Evolutionary conservation across 2,329 filamentous ascomycete species (phyloP), one percentile per base, ranked within the genome.

Genomic region (Scedosporium dehoogii): DNA sequence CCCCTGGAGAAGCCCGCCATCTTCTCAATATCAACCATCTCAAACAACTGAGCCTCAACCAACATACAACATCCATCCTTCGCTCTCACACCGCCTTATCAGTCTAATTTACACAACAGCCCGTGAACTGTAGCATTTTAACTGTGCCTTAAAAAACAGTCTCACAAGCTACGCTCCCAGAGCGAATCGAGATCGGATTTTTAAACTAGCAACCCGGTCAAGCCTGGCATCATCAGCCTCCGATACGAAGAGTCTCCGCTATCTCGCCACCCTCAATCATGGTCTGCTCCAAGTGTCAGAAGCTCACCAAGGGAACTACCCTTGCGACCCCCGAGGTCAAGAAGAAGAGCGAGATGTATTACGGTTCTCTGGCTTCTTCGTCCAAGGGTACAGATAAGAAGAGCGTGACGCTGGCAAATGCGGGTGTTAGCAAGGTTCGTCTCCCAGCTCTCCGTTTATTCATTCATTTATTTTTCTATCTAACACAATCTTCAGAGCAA

Each of bases 291-390:
- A 87, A 85, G 74, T 88, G 85, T 67, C 79, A 85, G 68, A 86
- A 85, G 72, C 79, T 83, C 61, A 74, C 81, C 62, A 84, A 84
- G 72, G 75, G 79, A 61, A 78, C 81, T 12, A 69, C 67, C 18
- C 80, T 88, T 63, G 84, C 83, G 64, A 88, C 85, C 0, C 85
- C 85, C 0, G 81, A 78, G 29, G 85, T 88, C 65, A 88, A 87
- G 73, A 85, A 84, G 74, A 87, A 85, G 77, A 83, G 73, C 69
- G 85, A 88, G 60, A 84, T 87, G 75, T 87, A 87, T 71, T 81
- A 84, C 68, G 85, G 85, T 58, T 87, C 84, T 1, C 73, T 83
- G 1, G 76, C 81, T 12, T 74, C 75, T 55, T 75, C 76, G 23
- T 71, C 78, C 62, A 71, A 73, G 65, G 64, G 71, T 18, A 70